Evolutionary conservation across 2,329 filamentous ascomycete species (phyloP), one percentile per base, ranked within the genome.

Genomic region (Aspergillus caelatus): DNA sequence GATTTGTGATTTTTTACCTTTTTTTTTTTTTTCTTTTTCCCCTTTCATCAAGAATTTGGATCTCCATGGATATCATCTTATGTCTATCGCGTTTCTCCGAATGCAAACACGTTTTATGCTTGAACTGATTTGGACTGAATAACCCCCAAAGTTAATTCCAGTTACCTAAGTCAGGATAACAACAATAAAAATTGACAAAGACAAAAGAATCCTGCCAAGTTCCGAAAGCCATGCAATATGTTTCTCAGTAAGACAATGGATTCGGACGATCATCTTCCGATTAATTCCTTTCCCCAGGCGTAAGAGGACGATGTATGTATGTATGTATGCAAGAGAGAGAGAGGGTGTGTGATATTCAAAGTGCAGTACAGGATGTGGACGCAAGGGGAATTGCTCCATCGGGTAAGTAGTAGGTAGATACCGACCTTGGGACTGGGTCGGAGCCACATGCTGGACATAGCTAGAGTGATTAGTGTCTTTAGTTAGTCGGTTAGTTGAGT

Each of bases 341-440:
- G 4, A 26, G 54, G 26, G 26, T 19, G 23, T 30, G 26, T 34
- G 41, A 43, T n/a, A 14, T 14, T n/a, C 26, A 54, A 28, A 53
- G 23, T 30, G 28, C 34, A 57, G 62, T 68, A 65, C 64, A 68
- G 34, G 54, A 58, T 39, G 58, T 32, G 28, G 65, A 67, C 62
- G 69, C 68, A 71, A 70, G 69, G 69, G 68, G 67, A 64, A 67
- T 63, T 61, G 50, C 56, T 53, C 64, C 61, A 65, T 61, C 48
- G 19, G 48, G 46, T 16, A 50, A 50, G 46, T 26, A 59, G 61
- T 61, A 41, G 39, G 39, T 19, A 41, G 39, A 41, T 41, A 41
- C 39, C 36, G 43, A 46, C 43, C 43, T 12, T 26, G 23, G 45
- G 12, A 23, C 45, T 26, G 28, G 16, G 23, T 9, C 56, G 60